Evolutionary conservation across 2,329 filamentous ascomycete species (phyloP), one percentile per base, ranked within the genome.

Genomic region (Trichoderma asperellum): DNA sequence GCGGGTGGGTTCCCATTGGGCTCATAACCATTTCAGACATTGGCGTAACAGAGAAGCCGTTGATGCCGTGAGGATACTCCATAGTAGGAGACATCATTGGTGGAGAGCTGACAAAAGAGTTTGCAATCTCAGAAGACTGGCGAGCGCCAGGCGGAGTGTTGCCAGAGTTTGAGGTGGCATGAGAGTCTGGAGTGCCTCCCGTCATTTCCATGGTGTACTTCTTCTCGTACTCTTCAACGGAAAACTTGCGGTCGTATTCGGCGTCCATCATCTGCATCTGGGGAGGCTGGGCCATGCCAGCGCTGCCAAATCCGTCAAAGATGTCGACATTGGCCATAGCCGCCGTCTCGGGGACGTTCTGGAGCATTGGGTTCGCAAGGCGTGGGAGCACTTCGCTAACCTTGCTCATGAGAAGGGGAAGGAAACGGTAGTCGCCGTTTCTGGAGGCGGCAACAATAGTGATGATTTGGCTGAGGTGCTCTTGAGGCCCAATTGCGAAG

Each of bases 361-460:
- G 85, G 16, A 90, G 83, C 81, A 88, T 85, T 1, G 88, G 88
- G 72, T 86, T 88, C 69, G 84, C 83, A 18, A 90, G 81, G 16
- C 84, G 84, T 8, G 91, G 91, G 3, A 94, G 81, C 3, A 91
- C 85, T 53, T 95, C 91, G 71, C 90, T 86, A 49, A 95, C 86
- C 81, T 95, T 96, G 77, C 86, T 87, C 68, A 96, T 81, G 1
- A 97, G 84, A 0, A 96, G 84, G 2, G 92, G 92, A 16, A 95
- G 83, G 76, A 93, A 96, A 63, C 91, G 90, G 71, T 91, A 87
- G 68, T 94, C 87, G 7, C 92, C 92, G 69, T 88, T 90, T n/a
- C 92, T 91, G 21, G 96, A 85, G 10, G 88, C 83, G 2, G 89
- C 89, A 2, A 94, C 83, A 10, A 93, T 84, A 70, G 86, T 87